These are phyloP conservation scores for Talaromyces sp. DNA, from an alignment of 2,329 filamentous ascomycete species.

Conservation along the genomic window DNA sequence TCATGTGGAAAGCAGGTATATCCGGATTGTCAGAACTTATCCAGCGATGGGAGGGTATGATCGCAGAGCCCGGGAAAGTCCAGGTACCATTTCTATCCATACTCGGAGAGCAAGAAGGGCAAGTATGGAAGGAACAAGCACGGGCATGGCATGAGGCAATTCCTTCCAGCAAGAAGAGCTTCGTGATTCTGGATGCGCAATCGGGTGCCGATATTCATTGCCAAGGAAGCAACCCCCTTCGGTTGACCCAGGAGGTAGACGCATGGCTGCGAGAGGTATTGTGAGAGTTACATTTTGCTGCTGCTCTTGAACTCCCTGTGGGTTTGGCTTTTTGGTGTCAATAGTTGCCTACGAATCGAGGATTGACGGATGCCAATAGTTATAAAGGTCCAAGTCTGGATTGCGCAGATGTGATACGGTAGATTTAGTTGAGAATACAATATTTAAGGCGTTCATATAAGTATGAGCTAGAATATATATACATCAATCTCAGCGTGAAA, in stretches of 20 bases:
- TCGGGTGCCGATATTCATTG: background rate
- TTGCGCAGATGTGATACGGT: no score
- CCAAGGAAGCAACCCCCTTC: background rate
- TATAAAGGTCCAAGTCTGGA: no score
- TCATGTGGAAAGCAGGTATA: background rate
- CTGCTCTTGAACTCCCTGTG: background rate
- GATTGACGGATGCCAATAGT: background rate
- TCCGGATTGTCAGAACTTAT: background rate
- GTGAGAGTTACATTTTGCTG: background rate
- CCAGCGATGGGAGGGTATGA: background rate
- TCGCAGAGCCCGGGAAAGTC: background rate
- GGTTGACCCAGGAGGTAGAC: background rate
- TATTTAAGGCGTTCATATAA: background rate
- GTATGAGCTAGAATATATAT: background rate
- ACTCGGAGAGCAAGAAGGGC: conserved; percentile 1
- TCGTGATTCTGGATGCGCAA: conserved; percentile 2
- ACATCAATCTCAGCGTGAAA: background rate
- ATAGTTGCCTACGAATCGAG: background rate
- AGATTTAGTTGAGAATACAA: background rate
- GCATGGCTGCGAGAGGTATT: background rate
- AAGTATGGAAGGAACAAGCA: background rate
- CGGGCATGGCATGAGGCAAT: background rate
- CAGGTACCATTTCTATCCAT: conserved; percentile 2
- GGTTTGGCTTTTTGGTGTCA: background rate
- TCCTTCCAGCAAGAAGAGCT: background rate